Conservation (phyloP, 1,139 yeast species). For the Protomyces gravidus region DNA sequence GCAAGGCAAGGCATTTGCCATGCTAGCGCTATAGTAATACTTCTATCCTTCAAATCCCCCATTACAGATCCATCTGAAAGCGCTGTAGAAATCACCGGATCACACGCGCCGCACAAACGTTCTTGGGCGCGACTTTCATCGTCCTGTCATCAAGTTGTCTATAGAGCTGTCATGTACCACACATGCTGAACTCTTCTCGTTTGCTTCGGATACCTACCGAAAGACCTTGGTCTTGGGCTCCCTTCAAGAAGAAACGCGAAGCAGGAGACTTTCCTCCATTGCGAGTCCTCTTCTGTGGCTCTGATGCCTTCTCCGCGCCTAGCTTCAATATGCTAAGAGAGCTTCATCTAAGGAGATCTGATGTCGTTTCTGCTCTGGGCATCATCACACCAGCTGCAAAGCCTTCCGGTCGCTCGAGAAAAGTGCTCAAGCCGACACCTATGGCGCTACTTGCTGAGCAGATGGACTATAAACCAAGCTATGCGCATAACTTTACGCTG, state of each 20-base stretch:
- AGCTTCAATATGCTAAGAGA: slow-evolving; percentile 51
- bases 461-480: not conserved
- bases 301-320: slow-evolving; percentile 66
- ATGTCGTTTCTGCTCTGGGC: slow-evolving; percentile 49
- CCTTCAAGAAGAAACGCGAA: slow-evolving; percentile 8
- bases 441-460: slow-evolving; percentile 1
- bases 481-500: slow-evolving; percentile 1
- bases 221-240: slow-evolving; percentile 26
- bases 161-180: not conserved
- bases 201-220: slow-evolving; percentile 13
- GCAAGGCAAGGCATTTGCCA: too few species aligned
- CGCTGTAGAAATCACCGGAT: too few species aligned
- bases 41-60: not conserved
- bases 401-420: slow-evolving; percentile 61
- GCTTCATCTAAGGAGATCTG: slow-evolving; percentile 40
- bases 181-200: slow-evolving; percentile 2
- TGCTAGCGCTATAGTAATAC: too few species aligned
- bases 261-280: slow-evolving; percentile 32
- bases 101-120: too few species aligned
- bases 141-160: too few species aligned
- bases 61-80: not conserved
- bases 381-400: slow-evolving; percentile 67
- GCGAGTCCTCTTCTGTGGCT: slow-evolving; percentile 69
- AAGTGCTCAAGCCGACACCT: slow-evolving; percentile 36
- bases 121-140: too few species aligned